Base-by-base conservation (phyloP, 2,329 filamentous ascomycete genomes). In the Madurella fahalii region DNA sequence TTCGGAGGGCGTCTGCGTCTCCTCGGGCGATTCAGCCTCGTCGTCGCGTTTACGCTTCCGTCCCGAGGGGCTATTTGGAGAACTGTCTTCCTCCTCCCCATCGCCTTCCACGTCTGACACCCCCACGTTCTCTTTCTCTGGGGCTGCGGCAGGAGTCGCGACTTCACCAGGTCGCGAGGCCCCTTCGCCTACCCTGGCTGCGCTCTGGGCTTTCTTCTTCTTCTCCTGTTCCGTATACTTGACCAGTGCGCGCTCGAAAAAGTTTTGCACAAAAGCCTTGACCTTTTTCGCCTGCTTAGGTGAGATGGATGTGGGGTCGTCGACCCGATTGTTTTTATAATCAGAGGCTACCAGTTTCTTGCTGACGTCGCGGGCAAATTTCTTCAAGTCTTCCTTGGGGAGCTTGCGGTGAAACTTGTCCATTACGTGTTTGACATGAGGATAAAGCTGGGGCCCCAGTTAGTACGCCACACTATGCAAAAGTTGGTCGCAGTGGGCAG, bases 291-390 rank as follows among this genome's bases (percentile, higher is more conserved):
- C 82, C 64, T 94, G 89, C 67, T 90, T 92, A 37, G 88, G 81
- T 30, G 80, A 82, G 60, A 96, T 86, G 47, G 68, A 67, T 12
- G 83, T 89, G 0, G 91, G 93, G 65, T 96, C 86, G 44, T 83
- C 80, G 9, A 96, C 91, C n/a, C 90, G 86, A 46, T 85, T 83
- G 66, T 93, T 87, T 69, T 95, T 95, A 74, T 89, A 96, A 69
- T 97, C 93, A 0, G 90, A 94, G 16, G 89, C 83, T 17, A 96
- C 92, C 13, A 97, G 81, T 70, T 93, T 95, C 72, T 96, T 96
- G 53, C 85, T 85, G 45, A 93, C 81, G 69, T 86, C 79, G 64
- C 85, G 83, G 52, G 77, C 79, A 46, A 84, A 77, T 54, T 79
- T 79, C 66, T 86, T 86, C 2, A 85, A 68, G 47, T 85, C 81